Base-by-base conservation (phyloP, 306 rosid species). In the Begonia loranthoides region DNA sequence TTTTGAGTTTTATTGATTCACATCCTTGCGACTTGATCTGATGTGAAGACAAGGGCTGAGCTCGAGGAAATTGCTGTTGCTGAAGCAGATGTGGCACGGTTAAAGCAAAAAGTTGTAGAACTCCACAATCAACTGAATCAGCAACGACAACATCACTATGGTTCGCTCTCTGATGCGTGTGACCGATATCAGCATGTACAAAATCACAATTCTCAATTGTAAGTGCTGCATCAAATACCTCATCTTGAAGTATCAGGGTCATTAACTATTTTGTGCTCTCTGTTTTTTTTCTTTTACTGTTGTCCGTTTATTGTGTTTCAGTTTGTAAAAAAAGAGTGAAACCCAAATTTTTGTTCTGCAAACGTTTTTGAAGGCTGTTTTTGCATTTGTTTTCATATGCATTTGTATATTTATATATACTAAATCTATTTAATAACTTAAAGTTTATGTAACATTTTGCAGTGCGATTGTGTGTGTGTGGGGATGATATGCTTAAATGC, bases 11-110 rank as follows among this genome's bases (percentile, higher is more conserved):
- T 6, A 36, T 41, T 58, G 50, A 22, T 59, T 19, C 64, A 43
- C 51, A 66, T 62, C 69, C 77, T 84, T 64, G 66, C 41, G 13
- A 64, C 67, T 62, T 51, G 52, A 56, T 39, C 50, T 57, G 69
- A 21, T 75, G 65, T 69, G 70, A 72, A 92, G 99, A 83, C 96
- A 57, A 83, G 94, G 72, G 96, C 93, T 16, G 99, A 92, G 64
- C 92, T 92, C 47, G 99, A 92, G 79, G 99, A 92, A 76, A 92
- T 92, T 65, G 99, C 96, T 38, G 93, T 92, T 66, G 99, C 99
- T 44, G 99, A 92, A 76, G 99, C 99, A 36, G 99, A 92, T 53
- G 99, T 92, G 60, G 96, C 94, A 54, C 75, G 96, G 73, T 75
- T 86, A 81, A 86, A 92, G 78, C 99, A 86, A 81, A 92, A 92